phyloP scores from a whole-genome alignment of 2,329 filamentous ascomycete species.

The Cladosporium sp. region DNA sequence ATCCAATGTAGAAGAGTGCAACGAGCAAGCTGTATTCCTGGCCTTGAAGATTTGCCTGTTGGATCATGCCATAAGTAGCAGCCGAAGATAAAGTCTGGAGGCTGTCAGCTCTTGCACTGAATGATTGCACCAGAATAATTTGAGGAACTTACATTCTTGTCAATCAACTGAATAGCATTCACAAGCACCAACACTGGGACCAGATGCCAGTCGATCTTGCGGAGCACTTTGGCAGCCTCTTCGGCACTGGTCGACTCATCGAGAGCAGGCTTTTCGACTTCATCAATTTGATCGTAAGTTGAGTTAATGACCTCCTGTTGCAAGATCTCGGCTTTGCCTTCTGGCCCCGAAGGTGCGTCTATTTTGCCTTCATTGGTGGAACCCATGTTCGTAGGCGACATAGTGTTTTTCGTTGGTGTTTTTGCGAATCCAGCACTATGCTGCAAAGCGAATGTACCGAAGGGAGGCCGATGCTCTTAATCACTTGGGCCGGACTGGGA shows the following conservation, averaged over 20 bases:
- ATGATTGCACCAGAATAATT: neutral
- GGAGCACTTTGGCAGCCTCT: neutral
- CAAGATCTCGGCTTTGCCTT: neutral
- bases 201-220: neutral
- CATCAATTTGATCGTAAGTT: neutral
- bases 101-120: neutral
- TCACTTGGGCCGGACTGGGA: neutral
- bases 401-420: too few species aligned
- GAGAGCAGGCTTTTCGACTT: neutral
- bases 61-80: neutral
- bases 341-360: neutral
- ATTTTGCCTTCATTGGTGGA: neutral
- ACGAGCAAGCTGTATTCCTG: slow-evolving; percentile 18
- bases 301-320: neutral
- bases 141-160: neutral
- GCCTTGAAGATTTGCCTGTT: neutral
- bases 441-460: neutral
- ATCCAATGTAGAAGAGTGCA: slow-evolving; percentile 25
- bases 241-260: neutral
- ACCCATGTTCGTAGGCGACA: neutral
- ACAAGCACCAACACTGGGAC: neutral
- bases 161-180: neutral
- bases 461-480: neutral
- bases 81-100: neutral
- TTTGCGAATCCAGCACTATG: too few species aligned